Evolutionary conservation across 2,329 filamentous ascomycete genomes (phyloP).

Genomic region (Pyrenophora seminiperda): DNA sequence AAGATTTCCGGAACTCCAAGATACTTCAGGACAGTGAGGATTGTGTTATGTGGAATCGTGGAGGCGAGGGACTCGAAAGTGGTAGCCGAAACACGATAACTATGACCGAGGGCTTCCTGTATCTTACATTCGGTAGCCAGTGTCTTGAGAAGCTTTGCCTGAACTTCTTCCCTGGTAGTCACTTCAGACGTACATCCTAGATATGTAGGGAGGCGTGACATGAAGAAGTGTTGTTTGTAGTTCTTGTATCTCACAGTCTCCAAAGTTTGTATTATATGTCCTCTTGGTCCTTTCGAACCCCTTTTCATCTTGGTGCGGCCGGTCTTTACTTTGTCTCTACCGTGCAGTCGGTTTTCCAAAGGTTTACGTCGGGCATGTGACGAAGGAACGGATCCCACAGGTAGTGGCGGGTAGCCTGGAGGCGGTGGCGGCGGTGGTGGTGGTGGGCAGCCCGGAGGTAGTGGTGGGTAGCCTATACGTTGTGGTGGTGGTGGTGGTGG

Average conservation of each 20-base stretch:
- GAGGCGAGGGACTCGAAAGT: constrained; percentile 60
- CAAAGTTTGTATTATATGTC: background rate
- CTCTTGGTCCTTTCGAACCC: too few species aligned
- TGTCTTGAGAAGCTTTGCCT: constrained; percentile 33
- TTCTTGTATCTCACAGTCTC: constrained; percentile 13
- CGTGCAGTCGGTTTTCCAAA: too few species aligned
- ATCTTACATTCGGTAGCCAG: constrained; percentile 32
- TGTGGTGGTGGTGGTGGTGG: background rate
- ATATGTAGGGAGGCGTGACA: constrained; percentile 30
- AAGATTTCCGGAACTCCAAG: constrained; percentile 63
- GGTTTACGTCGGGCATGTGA: too few species aligned
- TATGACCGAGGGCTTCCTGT: constrained; percentile 26
- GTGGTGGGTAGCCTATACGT: too few species aligned
- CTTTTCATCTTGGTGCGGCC: background rate
- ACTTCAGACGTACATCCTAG: constrained; percentile 16
- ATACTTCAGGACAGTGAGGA: constrained; percentile 61
- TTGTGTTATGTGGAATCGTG: constrained; percentile 63
- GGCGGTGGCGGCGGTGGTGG: constrained; percentile 9
- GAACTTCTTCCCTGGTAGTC: constrained; percentile 12
- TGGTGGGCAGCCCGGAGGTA: too few species aligned
- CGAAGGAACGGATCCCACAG: background rate
- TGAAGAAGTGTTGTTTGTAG: constrained; percentile 32
- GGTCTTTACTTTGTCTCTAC: background rate
- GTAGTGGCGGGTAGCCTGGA: background rate
- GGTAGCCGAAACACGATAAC: constrained; percentile 10